phyloP scores from a whole-genome alignment of 2,329 filamentous ascomycete species.

The Aureobasidium lini region DNA sequence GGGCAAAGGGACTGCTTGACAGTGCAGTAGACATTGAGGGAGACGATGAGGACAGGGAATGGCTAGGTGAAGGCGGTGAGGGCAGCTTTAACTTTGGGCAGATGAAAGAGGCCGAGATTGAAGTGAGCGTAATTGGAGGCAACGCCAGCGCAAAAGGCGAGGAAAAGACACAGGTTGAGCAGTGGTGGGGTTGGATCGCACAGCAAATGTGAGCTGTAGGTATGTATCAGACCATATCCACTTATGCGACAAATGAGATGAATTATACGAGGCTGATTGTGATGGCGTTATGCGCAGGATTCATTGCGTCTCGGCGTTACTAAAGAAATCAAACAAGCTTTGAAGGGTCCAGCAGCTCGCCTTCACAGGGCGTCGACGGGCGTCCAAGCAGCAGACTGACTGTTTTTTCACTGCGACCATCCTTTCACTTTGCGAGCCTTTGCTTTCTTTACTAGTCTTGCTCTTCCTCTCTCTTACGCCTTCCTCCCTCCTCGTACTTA shows the following conservation, averaged over 20 bases:
- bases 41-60: constrained; percentile 64
- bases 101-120: constrained; percentile 75
- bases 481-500: neutral
- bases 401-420: neutral
- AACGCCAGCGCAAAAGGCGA: constrained; percentile 56
- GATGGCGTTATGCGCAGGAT: constrained; percentile 3
- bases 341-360: neutral
- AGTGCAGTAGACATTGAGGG: constrained; percentile 65
- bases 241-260: neutral
- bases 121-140: constrained; percentile 69
- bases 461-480: neutral
- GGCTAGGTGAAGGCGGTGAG: constrained; percentile 74
- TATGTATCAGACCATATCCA: neutral
- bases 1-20: constrained; percentile 74
- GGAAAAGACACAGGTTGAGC: constrained; percentile 54
- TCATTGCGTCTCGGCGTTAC: constrained; percentile 1
- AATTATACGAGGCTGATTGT: neutral
- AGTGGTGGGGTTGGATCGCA: constrained; percentile 89
- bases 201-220: constrained; percentile 52
- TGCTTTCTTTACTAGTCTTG: neutral
- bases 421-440: neutral
- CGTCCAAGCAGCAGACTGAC: neutral
- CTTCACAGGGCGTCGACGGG: neutral
- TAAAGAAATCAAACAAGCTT: constrained; percentile 8
- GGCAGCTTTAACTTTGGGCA: constrained; percentile 71